Percentiles rank a stretch among this genome's conserved stretches.
These are phyloP conservation scores for Aspergillus sp. DNA, from an alignment of 2,329 filamentous ascomycete species.

Conservation along the genomic window DNA sequence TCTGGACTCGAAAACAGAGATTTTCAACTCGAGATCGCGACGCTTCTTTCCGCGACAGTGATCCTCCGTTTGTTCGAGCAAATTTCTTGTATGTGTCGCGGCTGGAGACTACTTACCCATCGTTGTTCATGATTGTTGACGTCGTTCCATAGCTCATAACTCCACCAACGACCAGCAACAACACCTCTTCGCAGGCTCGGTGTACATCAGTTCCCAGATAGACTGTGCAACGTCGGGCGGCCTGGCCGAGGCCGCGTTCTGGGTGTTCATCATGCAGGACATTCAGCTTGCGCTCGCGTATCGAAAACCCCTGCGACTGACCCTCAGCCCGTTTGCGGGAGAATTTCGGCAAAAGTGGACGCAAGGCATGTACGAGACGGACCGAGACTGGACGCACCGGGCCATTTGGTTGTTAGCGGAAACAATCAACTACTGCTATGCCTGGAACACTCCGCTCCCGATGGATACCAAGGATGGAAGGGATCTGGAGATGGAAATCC, in stretches of 20 bases:
- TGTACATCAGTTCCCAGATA: slow-evolving; percentile 34
- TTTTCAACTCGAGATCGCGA: slow-evolving; percentile 29
- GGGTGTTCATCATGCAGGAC: slow-evolving; percentile 36
- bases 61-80: slow-evolving; percentile 36
- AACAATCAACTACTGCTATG: slow-evolving; percentile 33
- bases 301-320: slow-evolving; percentile 30
- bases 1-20: slow-evolving; percentile 30
- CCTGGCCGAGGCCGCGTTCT: slow-evolving; percentile 35
- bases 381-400: slow-evolving; percentile 32
- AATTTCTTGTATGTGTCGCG: slow-evolving; percentile 28
- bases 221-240: slow-evolving; percentile 32
- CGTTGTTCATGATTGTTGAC: slow-evolving; percentile 9
- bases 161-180: slow-evolving; percentile 33
- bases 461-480: slow-evolving; percentile 15
- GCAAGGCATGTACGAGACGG: slow-evolving; percentile 21
- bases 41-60: slow-evolving; percentile 34
- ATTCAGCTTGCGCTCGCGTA: slow-evolving; percentile 33
- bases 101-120: neutral
- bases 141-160: slow-evolving; percentile 21
- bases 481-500: slow-evolving; percentile 23
- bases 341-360: slow-evolving; percentile 27
- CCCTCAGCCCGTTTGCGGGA: slow-evolving; percentile 30
- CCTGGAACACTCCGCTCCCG: slow-evolving; percentile 17
- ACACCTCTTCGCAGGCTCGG: slow-evolving; percentile 33
- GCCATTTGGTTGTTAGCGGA: slow-evolving; percentile 34